phyloP scores from a whole-genome alignment of 768 basidiomycete genomes.

The Strobilomyces confusus region DNA sequence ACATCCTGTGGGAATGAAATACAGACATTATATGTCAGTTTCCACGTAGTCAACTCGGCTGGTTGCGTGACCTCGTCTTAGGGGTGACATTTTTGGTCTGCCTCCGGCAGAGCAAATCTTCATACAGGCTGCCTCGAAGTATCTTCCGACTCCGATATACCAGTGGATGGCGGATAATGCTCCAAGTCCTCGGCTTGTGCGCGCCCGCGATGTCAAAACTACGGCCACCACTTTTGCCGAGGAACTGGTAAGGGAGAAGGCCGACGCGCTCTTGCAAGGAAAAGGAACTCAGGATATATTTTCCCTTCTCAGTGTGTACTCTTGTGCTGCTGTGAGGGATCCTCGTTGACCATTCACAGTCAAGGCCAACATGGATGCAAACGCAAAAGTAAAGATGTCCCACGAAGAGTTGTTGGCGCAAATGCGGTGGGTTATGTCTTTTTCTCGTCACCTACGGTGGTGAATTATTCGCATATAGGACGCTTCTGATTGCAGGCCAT shows the following conservation, averaged over 20 bases:
- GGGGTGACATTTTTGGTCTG: constrained; percentile 9
- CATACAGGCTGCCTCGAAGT: constrained; percentile 1
- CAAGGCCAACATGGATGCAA: no score
- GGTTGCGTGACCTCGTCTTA: neutral
- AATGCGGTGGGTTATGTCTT: constrained; percentile 18
- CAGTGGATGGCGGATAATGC: neutral
- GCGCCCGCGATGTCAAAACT: neutral
- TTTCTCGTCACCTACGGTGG: no score
- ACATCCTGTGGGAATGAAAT: constrained; percentile 5
- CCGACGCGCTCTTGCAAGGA: neutral
- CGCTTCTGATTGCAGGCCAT: no score
- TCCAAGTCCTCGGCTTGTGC: neutral
- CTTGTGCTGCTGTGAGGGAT: neutral
- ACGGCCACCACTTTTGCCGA: neutral
- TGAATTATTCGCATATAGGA: no score
- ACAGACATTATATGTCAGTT: constrained; percentile 9
- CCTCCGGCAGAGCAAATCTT: constrained; percentile 9
- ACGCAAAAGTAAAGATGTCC: constrained; percentile 13
- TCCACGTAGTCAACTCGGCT: no score
- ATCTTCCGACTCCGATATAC: constrained; percentile 1
- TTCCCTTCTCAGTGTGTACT: constrained; percentile 37
- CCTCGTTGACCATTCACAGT: neutral
- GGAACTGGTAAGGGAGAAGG: constrained; percentile 8
- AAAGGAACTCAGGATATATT: constrained; percentile 14
- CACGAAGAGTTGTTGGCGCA: constrained; percentile 11